Conservation (phyloP, 345 rosid species). For the Excoecaria cochinchinensis region DNA sequence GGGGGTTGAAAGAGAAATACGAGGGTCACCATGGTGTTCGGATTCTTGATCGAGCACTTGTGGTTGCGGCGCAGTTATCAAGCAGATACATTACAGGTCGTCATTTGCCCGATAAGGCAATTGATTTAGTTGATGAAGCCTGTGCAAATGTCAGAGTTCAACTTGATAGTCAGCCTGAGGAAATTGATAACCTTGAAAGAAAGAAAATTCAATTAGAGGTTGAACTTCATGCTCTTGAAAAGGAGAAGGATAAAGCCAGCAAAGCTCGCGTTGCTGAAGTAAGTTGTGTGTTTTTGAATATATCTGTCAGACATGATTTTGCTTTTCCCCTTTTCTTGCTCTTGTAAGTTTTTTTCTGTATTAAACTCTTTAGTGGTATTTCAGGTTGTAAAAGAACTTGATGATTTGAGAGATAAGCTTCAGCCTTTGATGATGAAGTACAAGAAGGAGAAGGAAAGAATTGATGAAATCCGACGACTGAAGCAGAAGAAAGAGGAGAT, state of each 20-base stretch:
- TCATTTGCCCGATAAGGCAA: conserved; percentile 90
- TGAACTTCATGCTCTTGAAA: conserved; percentile 88
- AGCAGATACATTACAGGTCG: conserved; percentile 88
- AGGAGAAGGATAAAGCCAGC: conserved; percentile 90
- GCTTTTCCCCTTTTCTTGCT: not conserved
- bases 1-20: conserved; percentile 89
- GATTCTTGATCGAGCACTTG: conserved; percentile 80
- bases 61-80: conserved; percentile 86
- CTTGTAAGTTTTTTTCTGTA: not conserved
- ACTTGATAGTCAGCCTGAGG: conserved; percentile 94
- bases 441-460: conserved; percentile 81
- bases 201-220: conserved; percentile 82
- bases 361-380: not conserved
- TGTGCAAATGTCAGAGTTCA: conserved; percentile 96
- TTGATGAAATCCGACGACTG: conserved; percentile 78
- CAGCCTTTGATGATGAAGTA: conserved; percentile 88
- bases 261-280: conserved; percentile 86
- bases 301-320: not conserved
- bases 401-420: conserved; percentile 85
- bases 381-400: conserved; percentile 84
- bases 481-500: conserved; percentile 88
- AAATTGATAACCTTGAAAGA: conserved; percentile 86
- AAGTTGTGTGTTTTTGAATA: conserved; percentile 16
- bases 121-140: conserved; percentile 92
- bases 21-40: conserved; percentile 97